phyloP scores from a whole-genome alignment of 495 filamentous ascomycete genomes.

The Oidiodendron maius region DNA sequence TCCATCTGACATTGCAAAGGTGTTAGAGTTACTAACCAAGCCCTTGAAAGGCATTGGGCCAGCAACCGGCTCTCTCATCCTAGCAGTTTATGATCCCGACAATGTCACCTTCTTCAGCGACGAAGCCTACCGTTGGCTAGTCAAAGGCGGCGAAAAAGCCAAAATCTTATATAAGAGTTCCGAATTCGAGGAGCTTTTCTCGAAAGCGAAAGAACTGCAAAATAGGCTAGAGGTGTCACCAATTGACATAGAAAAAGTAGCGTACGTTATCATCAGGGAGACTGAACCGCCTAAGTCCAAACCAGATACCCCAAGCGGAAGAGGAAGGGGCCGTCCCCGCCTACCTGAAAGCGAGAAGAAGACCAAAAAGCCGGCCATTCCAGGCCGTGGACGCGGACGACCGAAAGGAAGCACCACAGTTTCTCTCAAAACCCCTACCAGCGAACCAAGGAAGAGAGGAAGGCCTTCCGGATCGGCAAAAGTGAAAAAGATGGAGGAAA shows the following conservation, averaged over 20 bases:
- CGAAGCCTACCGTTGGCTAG: conserved; percentile 65
- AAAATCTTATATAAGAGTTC: conserved; percentile 53
- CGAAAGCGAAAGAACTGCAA: conserved; percentile 35
- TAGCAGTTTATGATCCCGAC: conserved; percentile 51
- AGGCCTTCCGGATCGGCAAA: conserved; percentile 3
- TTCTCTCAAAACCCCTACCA: conserved; percentile 2
- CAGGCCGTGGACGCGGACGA: conserved; percentile 14
- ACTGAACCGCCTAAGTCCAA: conserved; percentile 16
- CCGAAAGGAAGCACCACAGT: conserved; percentile 1
- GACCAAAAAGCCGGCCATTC: conserved; percentile 9
- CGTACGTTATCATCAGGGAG: conserved; percentile 52
- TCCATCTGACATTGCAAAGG: conserved; percentile 33
- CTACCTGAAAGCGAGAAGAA: conserved; percentile 20
- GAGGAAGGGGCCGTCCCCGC: conserved; percentile 14
- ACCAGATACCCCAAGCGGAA: conserved; percentile 13
- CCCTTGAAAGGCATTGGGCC: conserved; percentile 59
- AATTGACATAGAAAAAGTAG: conserved; percentile 61
- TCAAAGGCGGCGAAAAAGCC: conserved; percentile 35
- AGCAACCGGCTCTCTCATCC: conserved; percentile 66
- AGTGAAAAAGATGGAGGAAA: background rate
- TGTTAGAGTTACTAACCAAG: conserved; percentile 42
- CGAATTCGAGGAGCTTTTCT: conserved; percentile 54
- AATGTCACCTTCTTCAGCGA: conserved; percentile 71
- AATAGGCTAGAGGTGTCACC: conserved; percentile 47
- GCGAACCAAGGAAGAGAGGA: conserved; percentile 8